Base-by-base conservation (phyloP, 2,329 filamentous ascomycete species). In the Myriosclerotinia duriaeana region DNA sequence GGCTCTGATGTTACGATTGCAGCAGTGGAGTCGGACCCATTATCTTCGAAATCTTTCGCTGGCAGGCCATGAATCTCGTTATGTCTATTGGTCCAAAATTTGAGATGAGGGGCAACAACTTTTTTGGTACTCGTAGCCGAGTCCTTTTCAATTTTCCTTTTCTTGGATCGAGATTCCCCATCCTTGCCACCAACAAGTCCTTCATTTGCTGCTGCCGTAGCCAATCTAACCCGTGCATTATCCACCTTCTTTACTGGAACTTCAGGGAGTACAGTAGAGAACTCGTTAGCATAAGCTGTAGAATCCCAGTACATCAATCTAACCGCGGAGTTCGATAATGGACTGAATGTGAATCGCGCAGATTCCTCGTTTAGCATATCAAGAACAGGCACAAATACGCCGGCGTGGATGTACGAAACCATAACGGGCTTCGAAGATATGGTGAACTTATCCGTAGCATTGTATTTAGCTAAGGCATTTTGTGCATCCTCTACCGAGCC, bases 371-470 rank as follows among this genome's bases (percentile, higher is more conserved):
- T 81, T 1, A 80, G 67, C 9, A 83, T 82, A 61, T 88, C 84
- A 59, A 89, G 82, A 53, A 90, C 88, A 0, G 90, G 91, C 15
- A 93, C 85, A 73, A 96, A 95, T 3, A 95, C 91, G 6, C 91
- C 91, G n/a, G 90, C 86, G 71, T 95, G 91, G 50, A 93, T 93
- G 71, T 90, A 92, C 53, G 85, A 89, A 34, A 92, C 83, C 14
- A 85, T 82, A 20, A 92, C 89, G 0, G 87, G 85, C 70, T 87
- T 89, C 3, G 89, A 91, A 0, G 88, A 88, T 69, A 95, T 91
- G 2, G 89, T 92, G 73, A 94, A 94, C 60, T 87, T 89, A 14
- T 91, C 86, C 38, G 88, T 86, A 44, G 87, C 88, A 50, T 86
- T 86, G 72, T 89, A 89, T 71, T 92, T 91, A 30, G 84, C 82